Evolutionary conservation across 805 yeast genomes (phyloP), one percentile per base, ranked within the genome.

Genomic region (Teunomyces aglyptinius): DNA sequence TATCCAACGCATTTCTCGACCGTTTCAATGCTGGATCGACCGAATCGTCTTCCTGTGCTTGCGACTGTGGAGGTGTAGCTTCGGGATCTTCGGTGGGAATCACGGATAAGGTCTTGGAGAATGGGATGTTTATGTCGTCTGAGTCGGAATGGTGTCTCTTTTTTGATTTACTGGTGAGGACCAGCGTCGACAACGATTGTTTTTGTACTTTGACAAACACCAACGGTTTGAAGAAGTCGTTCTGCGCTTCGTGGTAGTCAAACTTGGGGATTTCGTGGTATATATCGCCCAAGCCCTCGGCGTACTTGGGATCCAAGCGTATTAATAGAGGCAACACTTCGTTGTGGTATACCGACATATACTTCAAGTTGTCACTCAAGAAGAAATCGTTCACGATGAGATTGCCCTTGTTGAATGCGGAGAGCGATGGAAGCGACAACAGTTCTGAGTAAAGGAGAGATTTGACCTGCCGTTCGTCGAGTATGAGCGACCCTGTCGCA

Each of bases 271-370:
- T 58, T 20, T 60, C 67, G 3, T 46, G 45, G 45, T 65, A 68
- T 1, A 67, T 46, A 34, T 61, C 63, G 1, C 60, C 67, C 15
- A 65, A 50, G 0, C 67, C 70, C 24, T 67, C 67, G 6, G 53
- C 54, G 45, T 62, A 68, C 27, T 52, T 58, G 5, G 55, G 40
- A 39, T 67, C 72, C 13, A 61, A 31, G 28, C 59, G 54, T 5
- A 60, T 60, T 26, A 68, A 54, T 40, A 68, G 53, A 4, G 66
- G 69, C 15, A 67, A 50, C 1, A 68, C 63, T 38, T 68, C 71
- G 46, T 68, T 68, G 49, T 68, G 73, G 48, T 68, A 68, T 3
- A 59, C 61, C 2, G 71, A 65, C 65, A 68, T 64, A 48, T 68
- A 68, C 46, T 50, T 55, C 31, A 65, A 53, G 48, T 66, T 63